Percentiles rank a stretch among this genome's conserved stretches.
These are phyloP conservation scores for Pseudogymnoascus sp. DNA, from an alignment of 2,329 filamentous ascomycete species.

Conservation along the genomic window DNA sequence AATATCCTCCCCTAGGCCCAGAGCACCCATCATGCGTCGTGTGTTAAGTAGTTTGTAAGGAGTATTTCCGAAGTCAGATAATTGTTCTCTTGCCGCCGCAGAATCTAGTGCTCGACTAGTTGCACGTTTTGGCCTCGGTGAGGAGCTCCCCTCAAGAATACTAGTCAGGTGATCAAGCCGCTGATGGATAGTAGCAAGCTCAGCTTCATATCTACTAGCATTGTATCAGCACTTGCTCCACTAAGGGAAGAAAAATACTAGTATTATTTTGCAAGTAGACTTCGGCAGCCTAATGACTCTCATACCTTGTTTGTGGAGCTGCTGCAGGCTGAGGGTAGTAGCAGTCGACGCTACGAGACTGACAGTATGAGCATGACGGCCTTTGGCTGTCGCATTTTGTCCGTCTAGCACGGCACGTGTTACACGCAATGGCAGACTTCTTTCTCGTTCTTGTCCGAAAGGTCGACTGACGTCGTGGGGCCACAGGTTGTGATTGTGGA, in stretches of 20 bases:
- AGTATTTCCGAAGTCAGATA: not conserved
- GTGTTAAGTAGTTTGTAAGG: not conserved
- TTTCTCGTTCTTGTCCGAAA: constrained; percentile 8
- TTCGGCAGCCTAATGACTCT: not conserved
- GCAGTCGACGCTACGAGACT: not conserved
- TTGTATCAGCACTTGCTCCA: not conserved
- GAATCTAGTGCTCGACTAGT: not conserved
- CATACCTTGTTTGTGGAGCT: constrained; percentile 1
- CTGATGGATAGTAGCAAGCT: not conserved
- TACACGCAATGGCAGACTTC: constrained; percentile 16
- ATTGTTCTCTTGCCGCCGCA: not conserved
- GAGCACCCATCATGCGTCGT: not conserved
- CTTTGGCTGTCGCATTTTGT: constrained; percentile 20
- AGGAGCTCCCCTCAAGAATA: not conserved
- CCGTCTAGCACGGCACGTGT: constrained; percentile 16
- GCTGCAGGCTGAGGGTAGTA: not conserved
- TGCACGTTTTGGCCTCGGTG: not conserved
- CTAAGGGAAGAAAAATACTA: not conserved
- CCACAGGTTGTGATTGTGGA: not conserved
- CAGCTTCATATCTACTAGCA: not conserved
- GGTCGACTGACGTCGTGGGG: not conserved
- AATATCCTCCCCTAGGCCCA: not conserved
- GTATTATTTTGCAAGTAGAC: not conserved
- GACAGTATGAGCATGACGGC: constrained; percentile 16
- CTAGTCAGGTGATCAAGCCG: not conserved